Base-by-base conservation (phyloP, 805 yeast genomes). In the Lipomyces yamadae region DNA sequence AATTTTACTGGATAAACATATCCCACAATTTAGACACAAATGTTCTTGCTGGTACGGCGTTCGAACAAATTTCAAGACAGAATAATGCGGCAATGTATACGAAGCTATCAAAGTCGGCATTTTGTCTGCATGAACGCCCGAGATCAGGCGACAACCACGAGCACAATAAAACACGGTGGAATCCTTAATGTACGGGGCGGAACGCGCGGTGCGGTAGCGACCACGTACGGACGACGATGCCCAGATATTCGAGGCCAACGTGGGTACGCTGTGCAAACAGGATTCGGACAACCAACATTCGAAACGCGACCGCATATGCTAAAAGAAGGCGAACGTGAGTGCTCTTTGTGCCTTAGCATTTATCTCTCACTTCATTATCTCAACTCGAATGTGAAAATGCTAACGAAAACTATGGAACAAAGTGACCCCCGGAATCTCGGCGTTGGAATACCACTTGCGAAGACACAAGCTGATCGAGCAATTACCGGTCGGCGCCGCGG, bases 371-470 rank as follows among this genome's bases (percentile, higher is more conserved):
- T n/a, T 13, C 2, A n/a, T 58, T 58, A 2, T 29, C 45, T 33
- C 10, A 54, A 15, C 32, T 18, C 1, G 53, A 56, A 33, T 13
- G 29, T 30, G 32, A 37, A 4, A 15, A n/a, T n/a, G 24, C 24
- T 42, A 24, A 42, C 48, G n/a, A 42, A 3, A 4, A 18, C 48
- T 42, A 15, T 42, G 48, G 30, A 18, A 33, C 18, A 15, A 48
- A 71, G 72, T 95, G 34, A 93, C 98, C 0, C 93, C 96, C 0
- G 96, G 97, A 0, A 92, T 95, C 42, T 80, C 91, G 1, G 92
- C 97, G 0, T 62, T 84, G 61, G 99, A 95, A 76, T 95, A 92
- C 75, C 90, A 83, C 72, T 81, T 85, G 58, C 84, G 99, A 72
- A 81, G 99, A 63, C 72, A 82, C 5, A 76, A 78, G n/a, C 78